These are phyloP conservation scores for Hippophae tibetana DNA, from an alignment of 306 rosid species.

Conservation along the genomic window DNA sequence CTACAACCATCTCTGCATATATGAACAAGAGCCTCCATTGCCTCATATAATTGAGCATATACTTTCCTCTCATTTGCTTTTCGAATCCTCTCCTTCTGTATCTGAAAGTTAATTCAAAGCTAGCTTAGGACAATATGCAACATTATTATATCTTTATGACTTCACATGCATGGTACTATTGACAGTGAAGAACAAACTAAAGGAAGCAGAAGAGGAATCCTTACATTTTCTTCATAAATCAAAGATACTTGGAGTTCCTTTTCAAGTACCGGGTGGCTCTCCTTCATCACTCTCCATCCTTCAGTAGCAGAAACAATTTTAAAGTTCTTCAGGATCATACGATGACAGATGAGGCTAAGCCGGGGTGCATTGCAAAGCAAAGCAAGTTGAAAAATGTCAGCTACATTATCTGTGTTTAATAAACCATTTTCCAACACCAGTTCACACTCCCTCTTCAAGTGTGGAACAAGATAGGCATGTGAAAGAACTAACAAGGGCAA, in stretches of 20 bases:
- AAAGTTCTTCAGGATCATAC: slow-evolving; percentile 42
- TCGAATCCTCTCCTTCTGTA: slow-evolving; percentile 41
- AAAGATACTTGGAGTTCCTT: slow-evolving; percentile 41
- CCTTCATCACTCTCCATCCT: slow-evolving; percentile 72
- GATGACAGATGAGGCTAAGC: slow-evolving; percentile 77
- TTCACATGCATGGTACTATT: no score
- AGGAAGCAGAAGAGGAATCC: neutral
- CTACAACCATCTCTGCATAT: slow-evolving; percentile 84
- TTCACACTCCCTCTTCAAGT: slow-evolving; percentile 67
- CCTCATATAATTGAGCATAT: slow-evolving; percentile 70
- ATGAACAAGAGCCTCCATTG: slow-evolving; percentile 97
- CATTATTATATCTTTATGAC: no score
- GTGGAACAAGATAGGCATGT: slow-evolving; percentile 64
- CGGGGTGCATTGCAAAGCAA: slow-evolving; percentile 75
- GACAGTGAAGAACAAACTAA: no score
- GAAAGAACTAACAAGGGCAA: slow-evolving; percentile 63
- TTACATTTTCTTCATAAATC: slow-evolving; percentile 59
- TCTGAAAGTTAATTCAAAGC: slow-evolving; percentile 25
- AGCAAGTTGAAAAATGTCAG: slow-evolving; percentile 76
- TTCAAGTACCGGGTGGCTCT: slow-evolving; percentile 66
- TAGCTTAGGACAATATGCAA: no score
- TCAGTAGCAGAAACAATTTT: slow-evolving; percentile 52
- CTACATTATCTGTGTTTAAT: slow-evolving; percentile 48
- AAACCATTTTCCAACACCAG: slow-evolving; percentile 36
- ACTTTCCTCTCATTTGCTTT: slow-evolving; percentile 50